Evolutionary conservation across 1,284 basidiomycete species (phyloP).

Genomic region (Tilletia walkeri): DNA sequence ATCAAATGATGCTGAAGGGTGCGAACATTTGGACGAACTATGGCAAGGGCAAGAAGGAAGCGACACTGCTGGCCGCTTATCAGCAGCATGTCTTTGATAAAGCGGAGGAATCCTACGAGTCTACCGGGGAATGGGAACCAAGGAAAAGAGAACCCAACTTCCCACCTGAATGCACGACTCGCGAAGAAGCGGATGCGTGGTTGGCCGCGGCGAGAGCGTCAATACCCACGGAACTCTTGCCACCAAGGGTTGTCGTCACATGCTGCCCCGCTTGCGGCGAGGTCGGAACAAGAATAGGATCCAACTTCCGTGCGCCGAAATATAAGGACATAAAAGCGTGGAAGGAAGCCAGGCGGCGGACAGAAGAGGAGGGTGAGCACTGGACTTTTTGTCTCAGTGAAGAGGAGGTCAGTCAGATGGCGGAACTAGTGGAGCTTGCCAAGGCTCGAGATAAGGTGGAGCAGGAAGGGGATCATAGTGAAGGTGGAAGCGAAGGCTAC

Average conservation of each 20-base stretch:
- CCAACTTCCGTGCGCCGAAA: neutral
- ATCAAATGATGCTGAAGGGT: neutral
- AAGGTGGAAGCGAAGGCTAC: neutral
- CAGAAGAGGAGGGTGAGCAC: neutral
- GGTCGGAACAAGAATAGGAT: neutral
- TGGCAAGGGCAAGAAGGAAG: too few species aligned
- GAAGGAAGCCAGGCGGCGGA: slow-evolving; percentile 3
- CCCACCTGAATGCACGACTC: too few species aligned
- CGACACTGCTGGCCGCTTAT: too few species aligned
- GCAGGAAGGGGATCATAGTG: neutral
- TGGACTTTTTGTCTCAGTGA: neutral
- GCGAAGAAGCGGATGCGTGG: neutral
- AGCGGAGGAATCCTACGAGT: too few species aligned
- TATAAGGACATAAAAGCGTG: neutral
- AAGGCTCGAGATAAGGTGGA: neutral
- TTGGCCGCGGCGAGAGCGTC: neutral
- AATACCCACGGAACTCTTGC: neutral
- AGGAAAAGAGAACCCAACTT: too few species aligned
- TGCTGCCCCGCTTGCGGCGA: neutral
- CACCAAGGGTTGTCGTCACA: neutral
- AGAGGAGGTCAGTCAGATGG: neutral
- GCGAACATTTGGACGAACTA: neutral
- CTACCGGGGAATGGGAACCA: too few species aligned
- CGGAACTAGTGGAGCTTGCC: neutral
- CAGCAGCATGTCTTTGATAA: too few species aligned